These are phyloP conservation scores for Yamadazyma jaroonii DNA, from an alignment of 1,139 yeast species.

Conservation along the genomic window DNA sequence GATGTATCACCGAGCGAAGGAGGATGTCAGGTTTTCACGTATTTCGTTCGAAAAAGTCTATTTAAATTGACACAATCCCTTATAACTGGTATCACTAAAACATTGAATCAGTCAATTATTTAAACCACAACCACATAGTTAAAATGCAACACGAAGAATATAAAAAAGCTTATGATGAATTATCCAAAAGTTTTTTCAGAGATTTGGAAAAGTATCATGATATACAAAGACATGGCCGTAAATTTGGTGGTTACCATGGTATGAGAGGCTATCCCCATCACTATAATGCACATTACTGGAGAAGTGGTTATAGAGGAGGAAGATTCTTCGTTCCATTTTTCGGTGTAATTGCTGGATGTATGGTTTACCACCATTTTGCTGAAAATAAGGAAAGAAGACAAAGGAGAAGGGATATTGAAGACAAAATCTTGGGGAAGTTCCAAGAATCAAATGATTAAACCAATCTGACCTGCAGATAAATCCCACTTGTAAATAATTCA, in stretches of 20 bases:
- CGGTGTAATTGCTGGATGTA: slow-evolving; percentile 5
- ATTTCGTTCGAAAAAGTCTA: too few species aligned
- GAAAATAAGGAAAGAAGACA: slow-evolving; percentile 2
- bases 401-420: background rate
- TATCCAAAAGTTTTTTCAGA: slow-evolving; percentile 1
- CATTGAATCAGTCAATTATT: too few species aligned
- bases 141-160: slow-evolving; percentile 4
- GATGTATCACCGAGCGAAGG: too few species aligned
- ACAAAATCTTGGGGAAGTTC: background rate
- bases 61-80: too few species aligned
- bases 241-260: background rate
- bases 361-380: slow-evolving; percentile 2
- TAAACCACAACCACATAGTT: too few species aligned
- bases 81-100: too few species aligned
- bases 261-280: background rate
- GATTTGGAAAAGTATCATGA: background rate
- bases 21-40: too few species aligned
- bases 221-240: too few species aligned
- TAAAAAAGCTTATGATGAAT: slow-evolving; percentile 3
- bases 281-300: background rate
- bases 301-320: slow-evolving; percentile 2
- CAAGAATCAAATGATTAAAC: too few species aligned
- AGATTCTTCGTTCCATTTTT: slow-evolving; percentile 6
- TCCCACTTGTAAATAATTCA: too few species aligned
- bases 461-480: too few species aligned